phyloP scores from a whole-genome alignment of 2,329 filamentous ascomycete species.

The Ophiostoma piceae region DNA sequence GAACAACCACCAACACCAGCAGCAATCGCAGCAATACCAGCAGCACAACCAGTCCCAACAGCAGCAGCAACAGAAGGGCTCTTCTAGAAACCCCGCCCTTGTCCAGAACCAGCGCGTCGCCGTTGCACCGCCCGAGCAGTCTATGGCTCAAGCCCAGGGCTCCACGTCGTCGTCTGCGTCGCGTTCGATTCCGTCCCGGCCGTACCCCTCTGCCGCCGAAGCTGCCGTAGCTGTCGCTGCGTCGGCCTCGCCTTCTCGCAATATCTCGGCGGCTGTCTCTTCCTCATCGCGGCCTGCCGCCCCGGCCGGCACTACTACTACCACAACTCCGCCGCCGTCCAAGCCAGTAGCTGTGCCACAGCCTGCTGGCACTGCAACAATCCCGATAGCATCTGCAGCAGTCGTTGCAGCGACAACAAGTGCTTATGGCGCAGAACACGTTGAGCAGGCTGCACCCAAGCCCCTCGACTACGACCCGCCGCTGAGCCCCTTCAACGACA shows the following conservation, averaged over 20 bases:
- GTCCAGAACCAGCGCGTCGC: slow-evolving; percentile 52
- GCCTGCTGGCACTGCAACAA: background rate
- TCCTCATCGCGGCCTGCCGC: slow-evolving; percentile 33
- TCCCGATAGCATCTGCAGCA: slow-evolving; percentile 8
- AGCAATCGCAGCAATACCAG: slow-evolving; percentile 28
- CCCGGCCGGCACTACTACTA: slow-evolving; percentile 23
- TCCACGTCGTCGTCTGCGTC: slow-evolving; percentile 35
- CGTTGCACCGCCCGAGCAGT: slow-evolving; percentile 57
- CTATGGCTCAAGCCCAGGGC: slow-evolving; percentile 55
- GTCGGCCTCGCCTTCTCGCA: slow-evolving; percentile 24
- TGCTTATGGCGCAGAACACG: slow-evolving; percentile 10
- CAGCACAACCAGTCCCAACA: slow-evolving; percentile 29
- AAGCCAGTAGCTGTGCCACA: slow-evolving; percentile 55
- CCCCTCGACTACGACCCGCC: slow-evolving; percentile 33
- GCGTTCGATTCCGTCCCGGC: slow-evolving; percentile 29
- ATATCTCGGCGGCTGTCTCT: slow-evolving; percentile 19
- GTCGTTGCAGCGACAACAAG: slow-evolving; percentile 28
- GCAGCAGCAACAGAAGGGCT: slow-evolving; percentile 27
- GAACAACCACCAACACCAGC: slow-evolving; percentile 29
- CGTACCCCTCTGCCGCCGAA: slow-evolving; percentile 23
- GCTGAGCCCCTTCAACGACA: slow-evolving; percentile 34
- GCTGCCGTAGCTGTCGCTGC: slow-evolving; percentile 18
- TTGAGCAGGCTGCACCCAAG: slow-evolving; percentile 1
- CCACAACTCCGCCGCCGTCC: slow-evolving; percentile 31
- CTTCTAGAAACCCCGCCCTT: slow-evolving; percentile 46